phyloP scores from a whole-genome alignment of 768 basidiomycete species.

The Boletus subparvulus region DNA sequence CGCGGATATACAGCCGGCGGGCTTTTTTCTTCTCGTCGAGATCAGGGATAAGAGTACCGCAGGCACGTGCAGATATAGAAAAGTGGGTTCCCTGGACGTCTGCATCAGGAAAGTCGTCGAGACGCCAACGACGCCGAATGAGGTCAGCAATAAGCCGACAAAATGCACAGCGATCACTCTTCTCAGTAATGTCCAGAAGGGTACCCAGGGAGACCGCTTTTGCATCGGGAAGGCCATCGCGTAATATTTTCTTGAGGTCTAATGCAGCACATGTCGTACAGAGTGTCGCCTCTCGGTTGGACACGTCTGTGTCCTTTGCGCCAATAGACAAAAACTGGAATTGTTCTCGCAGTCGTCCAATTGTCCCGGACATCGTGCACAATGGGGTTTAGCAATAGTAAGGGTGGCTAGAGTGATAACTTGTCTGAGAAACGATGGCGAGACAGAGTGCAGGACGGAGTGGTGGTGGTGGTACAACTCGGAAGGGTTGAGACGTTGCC shows the following conservation, averaged over 20 bases:
- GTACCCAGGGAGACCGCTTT: conserved; percentile 2
- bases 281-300: background rate
- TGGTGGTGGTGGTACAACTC: too few relatives aligned
- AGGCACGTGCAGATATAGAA: conserved; percentile 3
- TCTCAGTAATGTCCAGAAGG: conserved; percentile 7
- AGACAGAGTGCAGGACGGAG: conserved; percentile 7
- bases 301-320: background rate
- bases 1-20: conserved; percentile 15
- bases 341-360: conserved; percentile 5
- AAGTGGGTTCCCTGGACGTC: conserved; percentile 5
- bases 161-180: conserved; percentile 11
- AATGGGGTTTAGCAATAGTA: background rate
- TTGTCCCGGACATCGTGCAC: background rate
- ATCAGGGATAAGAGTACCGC: background rate
- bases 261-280: conserved; percentile 12
- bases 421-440: background rate
- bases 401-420: too few relatives aligned
- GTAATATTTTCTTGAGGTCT: conserved; percentile 11
- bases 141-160: conserved; percentile 12
- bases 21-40: conserved; percentile 4
- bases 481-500: too few relatives aligned
- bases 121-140: conserved; percentile 16
- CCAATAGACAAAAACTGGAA: background rate
- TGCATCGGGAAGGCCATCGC: conserved; percentile 10
- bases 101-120: conserved; percentile 9